Evolutionary conservation across 176 grass and related monocot species (phyloP).

Genomic region (Bonia amplexicaulis): DNA sequence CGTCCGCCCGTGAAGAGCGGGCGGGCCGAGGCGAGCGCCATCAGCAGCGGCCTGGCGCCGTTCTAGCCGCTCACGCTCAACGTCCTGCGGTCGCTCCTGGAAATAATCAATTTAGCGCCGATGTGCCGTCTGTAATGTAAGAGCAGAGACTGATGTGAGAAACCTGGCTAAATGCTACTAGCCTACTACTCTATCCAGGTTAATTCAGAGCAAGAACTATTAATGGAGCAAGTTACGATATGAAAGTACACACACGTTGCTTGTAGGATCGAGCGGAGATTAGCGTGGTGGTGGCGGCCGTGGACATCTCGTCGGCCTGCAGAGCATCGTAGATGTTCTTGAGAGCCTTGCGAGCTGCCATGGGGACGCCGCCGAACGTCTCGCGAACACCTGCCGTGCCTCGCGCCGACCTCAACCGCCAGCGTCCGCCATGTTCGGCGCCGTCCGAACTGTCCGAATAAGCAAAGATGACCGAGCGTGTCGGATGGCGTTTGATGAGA

Average conservation of each 20-base stretch:
- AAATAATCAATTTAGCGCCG: too few relatives aligned
- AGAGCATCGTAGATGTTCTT: constrained; percentile 57
- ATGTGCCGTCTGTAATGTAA: background rate
- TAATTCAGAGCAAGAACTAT: background rate
- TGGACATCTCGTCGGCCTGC: constrained; percentile 15
- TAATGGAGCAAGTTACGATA: background rate
- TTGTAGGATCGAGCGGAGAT: background rate
- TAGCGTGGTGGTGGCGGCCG: background rate
- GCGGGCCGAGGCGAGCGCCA: too few relatives aligned
- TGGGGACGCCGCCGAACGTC: constrained; percentile 58
- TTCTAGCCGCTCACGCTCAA: too few relatives aligned
- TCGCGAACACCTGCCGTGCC: constrained; percentile 59
- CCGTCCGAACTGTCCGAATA: constrained; percentile 49
- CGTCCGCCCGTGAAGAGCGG: too few relatives aligned
- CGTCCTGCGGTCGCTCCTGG: too few relatives aligned
- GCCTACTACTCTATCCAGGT: too few relatives aligned
- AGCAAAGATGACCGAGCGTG: background rate
- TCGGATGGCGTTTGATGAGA: too few relatives aligned
- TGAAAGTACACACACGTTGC: background rate
- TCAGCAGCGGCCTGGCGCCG: too few relatives aligned
- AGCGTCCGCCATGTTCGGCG: constrained; percentile 70
- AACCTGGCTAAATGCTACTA: too few relatives aligned
- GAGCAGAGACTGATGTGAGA: too few relatives aligned
- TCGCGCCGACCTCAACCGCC: constrained; percentile 71
- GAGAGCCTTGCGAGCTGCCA: constrained; percentile 67